Conservation (phyloP, 371 early-diverging fungal genomes). For the Gilbertella persicaria region DNA sequence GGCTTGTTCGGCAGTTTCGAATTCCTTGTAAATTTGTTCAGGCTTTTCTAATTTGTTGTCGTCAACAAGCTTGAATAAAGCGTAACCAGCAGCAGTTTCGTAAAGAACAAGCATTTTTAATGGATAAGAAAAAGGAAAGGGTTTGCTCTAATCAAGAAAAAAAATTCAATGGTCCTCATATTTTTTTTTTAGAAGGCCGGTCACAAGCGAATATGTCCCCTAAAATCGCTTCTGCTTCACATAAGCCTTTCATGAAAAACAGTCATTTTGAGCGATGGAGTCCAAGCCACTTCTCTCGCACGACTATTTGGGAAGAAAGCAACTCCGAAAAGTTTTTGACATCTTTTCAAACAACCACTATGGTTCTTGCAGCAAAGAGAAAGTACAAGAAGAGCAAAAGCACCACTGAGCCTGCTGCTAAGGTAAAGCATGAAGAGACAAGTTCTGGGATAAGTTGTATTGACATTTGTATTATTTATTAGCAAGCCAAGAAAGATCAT, state of each 20-base stretch:
- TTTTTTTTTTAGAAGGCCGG: too few relatives aligned
- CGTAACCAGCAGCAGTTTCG: conserved; percentile 90
- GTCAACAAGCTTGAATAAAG: conserved; percentile 84
- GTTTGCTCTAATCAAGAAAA: conserved; percentile 14
- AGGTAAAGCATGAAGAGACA: conserved; percentile 9
- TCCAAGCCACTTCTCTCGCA: background rate
- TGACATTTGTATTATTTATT: background rate
- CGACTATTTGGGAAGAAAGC: too few relatives aligned
- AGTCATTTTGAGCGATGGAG: too few relatives aligned
- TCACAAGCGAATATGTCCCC: too few relatives aligned
- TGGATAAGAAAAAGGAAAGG: conserved; percentile 8
- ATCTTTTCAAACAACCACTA: background rate
- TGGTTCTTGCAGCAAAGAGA: conserved; percentile 28
- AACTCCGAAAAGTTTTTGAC: background rate
- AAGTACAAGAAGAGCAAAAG: conserved; percentile 17
- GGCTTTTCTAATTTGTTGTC: conserved; percentile 79
- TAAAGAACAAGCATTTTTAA: conserved; percentile 77
- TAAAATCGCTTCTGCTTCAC: too few relatives aligned
- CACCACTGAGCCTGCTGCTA: conserved; percentile 3
- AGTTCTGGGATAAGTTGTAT: background rate
- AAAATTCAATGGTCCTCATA: too few relatives aligned
- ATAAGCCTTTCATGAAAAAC: too few relatives aligned
- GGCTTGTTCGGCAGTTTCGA: conserved; percentile 77
- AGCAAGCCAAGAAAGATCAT: conserved; percentile 24
- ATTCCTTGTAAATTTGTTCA: conserved; percentile 76